A percentile compares a stretch with the other conserved stretches of the same genome.
phyloP scores from a whole-genome alignment of 1,284 basidiomycete species.

The Kalmanozyma brasiliensis region DNA sequence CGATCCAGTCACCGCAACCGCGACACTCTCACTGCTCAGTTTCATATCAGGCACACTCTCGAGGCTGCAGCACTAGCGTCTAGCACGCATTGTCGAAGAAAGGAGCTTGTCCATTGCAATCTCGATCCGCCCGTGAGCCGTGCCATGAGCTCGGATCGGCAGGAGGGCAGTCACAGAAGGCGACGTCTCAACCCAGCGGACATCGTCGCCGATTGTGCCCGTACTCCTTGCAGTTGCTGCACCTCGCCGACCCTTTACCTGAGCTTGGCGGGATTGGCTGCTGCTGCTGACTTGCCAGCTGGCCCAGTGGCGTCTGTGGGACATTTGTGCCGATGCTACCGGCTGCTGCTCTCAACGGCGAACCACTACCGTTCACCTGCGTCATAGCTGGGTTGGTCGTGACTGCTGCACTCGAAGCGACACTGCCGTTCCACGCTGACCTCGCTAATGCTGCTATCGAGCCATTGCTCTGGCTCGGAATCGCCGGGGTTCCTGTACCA shows the following conservation, averaged over 20 bases:
- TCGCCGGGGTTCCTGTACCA: background rate
- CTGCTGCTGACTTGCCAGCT: conserved; percentile 2
- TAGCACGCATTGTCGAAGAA: too few relatives aligned
- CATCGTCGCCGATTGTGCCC: conserved; percentile 44
- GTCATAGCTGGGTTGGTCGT: background rate
- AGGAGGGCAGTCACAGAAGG: too few relatives aligned
- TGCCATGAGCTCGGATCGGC: too few relatives aligned
- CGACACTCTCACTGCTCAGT: too few relatives aligned
- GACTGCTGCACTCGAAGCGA: background rate
- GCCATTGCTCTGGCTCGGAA: background rate
- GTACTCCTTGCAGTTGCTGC: conserved; percentile 49
- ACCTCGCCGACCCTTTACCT: conserved; percentile 37
- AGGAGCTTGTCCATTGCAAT: too few relatives aligned
- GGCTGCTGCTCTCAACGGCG: conserved; percentile 12
- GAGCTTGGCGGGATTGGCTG: conserved; percentile 21
- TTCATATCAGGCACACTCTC: too few relatives aligned
- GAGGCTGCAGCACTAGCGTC: too few relatives aligned
- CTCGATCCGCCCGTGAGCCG: too few relatives aligned
- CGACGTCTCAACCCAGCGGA: conserved; percentile 29
- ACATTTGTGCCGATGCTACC: background rate
- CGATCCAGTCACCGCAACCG: too few relatives aligned
- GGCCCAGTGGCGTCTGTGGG: conserved; percentile 21
- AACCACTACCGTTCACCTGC: conserved; percentile 7
- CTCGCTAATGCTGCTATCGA: conserved; percentile 13
- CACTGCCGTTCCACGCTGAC: conserved; percentile 15